A percentile compares a stretch with the other conserved stretches of the same genome.
These are phyloP conservation scores for Aspergillus piperis DNA, from an alignment of 2,329 filamentous ascomycete species.

Conservation along the genomic window DNA sequence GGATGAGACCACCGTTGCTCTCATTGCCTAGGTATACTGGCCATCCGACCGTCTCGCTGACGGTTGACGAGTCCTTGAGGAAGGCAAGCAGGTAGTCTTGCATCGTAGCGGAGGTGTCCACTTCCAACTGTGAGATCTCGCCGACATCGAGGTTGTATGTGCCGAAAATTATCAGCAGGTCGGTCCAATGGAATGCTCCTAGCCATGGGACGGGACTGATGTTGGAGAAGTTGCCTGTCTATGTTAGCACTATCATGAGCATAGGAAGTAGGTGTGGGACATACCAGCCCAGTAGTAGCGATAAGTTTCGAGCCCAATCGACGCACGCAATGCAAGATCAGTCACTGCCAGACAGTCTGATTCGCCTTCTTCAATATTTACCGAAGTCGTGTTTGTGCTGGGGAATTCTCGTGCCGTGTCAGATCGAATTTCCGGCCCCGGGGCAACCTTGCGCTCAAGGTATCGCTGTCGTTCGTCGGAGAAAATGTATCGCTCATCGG, in stretches of 20 bases:
- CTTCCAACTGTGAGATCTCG: constrained; percentile 17
- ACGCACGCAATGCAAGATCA: constrained; percentile 11
- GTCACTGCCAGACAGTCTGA: constrained; percentile 12
- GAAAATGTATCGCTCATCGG: constrained; percentile 32
- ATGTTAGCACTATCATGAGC: neutral
- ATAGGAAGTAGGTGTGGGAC: neutral
- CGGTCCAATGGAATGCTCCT: constrained; percentile 45
- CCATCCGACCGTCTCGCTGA: constrained; percentile 14
- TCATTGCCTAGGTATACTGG: constrained; percentile 25
- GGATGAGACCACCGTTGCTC: neutral
- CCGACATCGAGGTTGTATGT: constrained; percentile 16
- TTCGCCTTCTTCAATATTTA: constrained; percentile 4
- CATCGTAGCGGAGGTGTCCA: constrained; percentile 22
- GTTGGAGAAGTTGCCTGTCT: constrained; percentile 36
- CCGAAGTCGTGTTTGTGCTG: constrained; percentile 17
- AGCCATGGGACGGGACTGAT: constrained; percentile 43
- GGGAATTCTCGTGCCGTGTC: constrained; percentile 19
- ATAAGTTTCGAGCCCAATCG: constrained; percentile 32
- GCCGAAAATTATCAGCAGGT: constrained; percentile 26
- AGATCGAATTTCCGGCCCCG: constrained; percentile 24
- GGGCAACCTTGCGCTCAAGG: neutral
- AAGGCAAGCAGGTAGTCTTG: constrained; percentile 30
- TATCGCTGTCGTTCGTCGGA: constrained; percentile 18
- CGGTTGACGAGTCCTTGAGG: constrained; percentile 16
- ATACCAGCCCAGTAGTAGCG: constrained; percentile 46